phyloP scores from a whole-genome alignment of 1,284 basidiomycete species.

The Ganoderma sinense region DNA sequence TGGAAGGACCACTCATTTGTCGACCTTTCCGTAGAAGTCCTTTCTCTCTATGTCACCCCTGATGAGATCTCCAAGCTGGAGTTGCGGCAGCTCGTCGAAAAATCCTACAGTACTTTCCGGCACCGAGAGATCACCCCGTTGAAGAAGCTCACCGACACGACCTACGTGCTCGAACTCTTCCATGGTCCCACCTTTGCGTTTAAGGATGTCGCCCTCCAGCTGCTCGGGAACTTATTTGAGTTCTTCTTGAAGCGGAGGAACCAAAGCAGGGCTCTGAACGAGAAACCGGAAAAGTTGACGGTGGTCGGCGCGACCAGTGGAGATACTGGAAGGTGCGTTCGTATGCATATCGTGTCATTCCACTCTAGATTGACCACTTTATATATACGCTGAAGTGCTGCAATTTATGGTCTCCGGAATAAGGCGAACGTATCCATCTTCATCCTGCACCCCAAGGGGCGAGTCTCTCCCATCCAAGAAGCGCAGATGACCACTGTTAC shows the following conservation, averaged over 20 bases:
- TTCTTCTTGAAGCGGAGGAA: conserved; percentile 92
- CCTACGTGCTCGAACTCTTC: conserved; percentile 93
- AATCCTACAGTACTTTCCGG: conserved; percentile 90
- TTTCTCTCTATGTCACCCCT: conserved; percentile 90
- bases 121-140: conserved; percentile 88
- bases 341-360: not conserved
- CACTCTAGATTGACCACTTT: not conserved
- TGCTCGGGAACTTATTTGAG: conserved; percentile 97
- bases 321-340: conserved; percentile 88
- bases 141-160: conserved; percentile 73
- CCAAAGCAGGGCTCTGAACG: conserved; percentile 59
- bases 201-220: conserved; percentile 98
- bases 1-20: conserved; percentile 88
- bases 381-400: conserved; percentile 67
- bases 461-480: conserved; percentile 98
- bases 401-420: conserved; percentile 95
- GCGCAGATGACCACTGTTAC: conserved; percentile 99
- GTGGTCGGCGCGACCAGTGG: conserved; percentile 98
- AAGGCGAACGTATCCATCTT: conserved; percentile 97
- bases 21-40: conserved; percentile 85
- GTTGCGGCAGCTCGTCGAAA: conserved; percentile 80
- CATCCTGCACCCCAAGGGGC: conserved; percentile 96
- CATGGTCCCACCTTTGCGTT: conserved; percentile 99
- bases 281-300: conserved; percentile 80
- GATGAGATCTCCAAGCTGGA: conserved; percentile 85